Evolutionary conservation across 331 rosid species (phyloP), one percentile per base, ranked within the genome.

Genomic region (Quercus tomentella): DNA sequence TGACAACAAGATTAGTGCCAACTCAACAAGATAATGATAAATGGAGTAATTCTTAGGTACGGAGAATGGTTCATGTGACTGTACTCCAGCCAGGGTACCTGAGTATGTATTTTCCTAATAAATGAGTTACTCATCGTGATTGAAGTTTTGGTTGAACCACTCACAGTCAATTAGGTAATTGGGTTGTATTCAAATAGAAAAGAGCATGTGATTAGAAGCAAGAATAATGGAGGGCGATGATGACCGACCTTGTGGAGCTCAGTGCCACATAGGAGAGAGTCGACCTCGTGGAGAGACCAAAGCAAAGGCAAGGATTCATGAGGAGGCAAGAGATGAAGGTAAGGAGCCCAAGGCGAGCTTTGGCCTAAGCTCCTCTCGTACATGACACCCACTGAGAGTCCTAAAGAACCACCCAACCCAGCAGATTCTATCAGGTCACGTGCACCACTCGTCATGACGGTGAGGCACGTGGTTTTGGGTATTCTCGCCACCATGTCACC

Each of bases 381-480:
- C 98, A 94, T 94, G 25, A 92, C 61, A 23, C 94, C 97, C 70
- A 87, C 82, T 18, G 97, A 87, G 7, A 94, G 72, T 8, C 95
- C 98, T 57, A 91, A 76, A 73, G 26, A 72, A 57, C 96, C 94
- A 31, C 78, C 92, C 49, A 93, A 87, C 55, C 78, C 88, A 79
- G 88, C 86, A 41, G 54, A 78, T 84, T 87, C 85, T 74, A 92
- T 84, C 41, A 88, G 81, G 7, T 85, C 85, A 71, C 81, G 21
- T 5, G 95, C 98, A 57, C 86, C 87, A 62, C 87, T 83, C 61
- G 91, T 94, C 79, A 70, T 81, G 58, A 88, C 70, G 49, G 98
- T 94, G 67, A 94, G 94, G 77, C 98, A 94, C 51, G 91, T 79
- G 35, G 74, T 74, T 88, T 92, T 94, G 11, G 98, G 98, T 68